Base-by-base conservation (phyloP, 176 grass and related monocot genomes). In the Olyra latifolia region DNA sequence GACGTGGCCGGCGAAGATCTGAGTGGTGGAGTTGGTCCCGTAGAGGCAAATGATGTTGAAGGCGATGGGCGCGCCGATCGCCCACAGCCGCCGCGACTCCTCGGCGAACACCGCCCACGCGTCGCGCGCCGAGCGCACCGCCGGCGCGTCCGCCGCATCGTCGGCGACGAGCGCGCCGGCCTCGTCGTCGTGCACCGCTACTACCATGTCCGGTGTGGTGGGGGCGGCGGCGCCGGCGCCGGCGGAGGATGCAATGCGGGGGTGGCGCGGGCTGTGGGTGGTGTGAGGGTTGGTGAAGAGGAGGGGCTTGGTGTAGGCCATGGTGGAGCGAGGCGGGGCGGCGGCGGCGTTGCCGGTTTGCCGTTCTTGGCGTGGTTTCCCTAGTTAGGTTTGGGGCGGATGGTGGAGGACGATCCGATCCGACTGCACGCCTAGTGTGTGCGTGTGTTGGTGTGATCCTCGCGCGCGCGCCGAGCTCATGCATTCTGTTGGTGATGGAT, bases 21-120 rank as follows among this genome's bases (percentile, higher is more conserved):
- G 94, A 16, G 94, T 93, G 17, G 81, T 83, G 11, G 94, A 97
- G 75, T 85, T 93, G 62, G 83, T 88, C 25, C 86, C 91, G 70
- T 93, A 93, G 12, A 93, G 59, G 86, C 91, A 97, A 3, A 93
- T 16, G 38, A 93, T 83, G 83, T 93, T 93, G 73, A 97, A 88
- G 3, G 87, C 87, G 84, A 93, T 93, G 9, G 91, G 94, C 50
- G 91, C 94, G 14, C 78, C 94, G 75, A 97, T 91, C 22, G 73
- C 44, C 91, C 91, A 97, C 0, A 97, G 66, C 22, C 75, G 79
- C 10, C 75, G 68, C 1, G 89, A 89, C 64, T 94, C 91, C 13
- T 62, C 69, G 8, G 41, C 5, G 59, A 97, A 97, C 35, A 93
- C 65, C 5, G 23, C 35, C 76, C 84, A 72, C 38, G 78, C 94